Base-by-base conservation (phyloP, 768 basidiomycete genomes). In the Suillus discolor region DNA sequence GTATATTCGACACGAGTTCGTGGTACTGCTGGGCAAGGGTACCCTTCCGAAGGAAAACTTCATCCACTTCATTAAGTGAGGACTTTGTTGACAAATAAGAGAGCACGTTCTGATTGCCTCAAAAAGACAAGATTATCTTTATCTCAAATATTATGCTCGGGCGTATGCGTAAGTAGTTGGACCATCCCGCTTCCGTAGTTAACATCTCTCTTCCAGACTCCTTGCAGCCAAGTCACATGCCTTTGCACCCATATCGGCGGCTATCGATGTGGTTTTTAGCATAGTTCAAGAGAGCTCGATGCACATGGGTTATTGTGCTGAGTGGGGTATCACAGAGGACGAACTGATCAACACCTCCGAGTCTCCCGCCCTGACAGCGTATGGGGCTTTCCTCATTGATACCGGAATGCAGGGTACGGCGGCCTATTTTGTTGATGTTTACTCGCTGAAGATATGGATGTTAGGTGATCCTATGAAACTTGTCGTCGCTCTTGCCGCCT, bases 1-100 rank as follows among this genome's bases (percentile, higher is more conserved):
- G 61, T 96, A 92, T 69, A 89, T 96, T 0, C 79, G 93, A 70
- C 96, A 98, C 70, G 87, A 91, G 2, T 98, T 97, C 69, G 93
- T 96, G 36, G 80, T 82, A 62, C 85, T 87, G 59, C 82, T 97
- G 0, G 94, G 91, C 0, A 77, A 82, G 61, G 95, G 94, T 0
- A 89, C 86, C 0, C 83, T 96, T 2, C 80, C 86, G 0, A 78
- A 76, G 45, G 80, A 85, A n/a, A 78, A 82, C 25, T 98, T 97
- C 75, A 71, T 91, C 16, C 89, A 95, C 71, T 97, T 96, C 73
- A 89, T 97, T 77, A 90, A 89, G 92, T 93, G 64, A 60, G 87
- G 31, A 39, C 1, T 28, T 18, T 15, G 31, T 4, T 62, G 2
- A 4, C 11, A 20, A 34, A 28, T 6, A 20, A 16, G n/a, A 38